Base-by-base conservation (phyloP, 257 asterid genomes). In the Primulina tabacum region DNA sequence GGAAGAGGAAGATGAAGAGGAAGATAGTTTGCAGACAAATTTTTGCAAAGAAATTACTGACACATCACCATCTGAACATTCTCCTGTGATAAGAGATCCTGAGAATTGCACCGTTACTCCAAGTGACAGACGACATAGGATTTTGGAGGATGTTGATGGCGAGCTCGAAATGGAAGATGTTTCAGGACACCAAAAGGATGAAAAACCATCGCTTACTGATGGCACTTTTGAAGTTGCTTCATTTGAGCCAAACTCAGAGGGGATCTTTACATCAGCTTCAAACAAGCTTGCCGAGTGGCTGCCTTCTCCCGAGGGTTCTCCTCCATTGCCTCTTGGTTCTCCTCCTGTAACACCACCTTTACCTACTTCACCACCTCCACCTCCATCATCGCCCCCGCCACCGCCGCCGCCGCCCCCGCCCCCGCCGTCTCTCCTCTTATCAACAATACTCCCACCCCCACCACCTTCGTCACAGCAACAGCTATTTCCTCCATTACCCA, bases 131-230 rank as follows among this genome's bases (percentile, higher is more conserved):
- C 92, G 87, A 62, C 96, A 86, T 80, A 80, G 82, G 82, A 84
- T 90, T 66, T 80, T 93, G 79, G 95, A 93, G 83, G 97, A 93
- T 75, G 99, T 93, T 11, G 97, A 93, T 60, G 97, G 95, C 74
- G 99, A 93, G 87, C 99, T 93, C 70, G 99, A 93, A 78, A 93
- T 93, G 99, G 99, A 93, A 83, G 99, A 93, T 79, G 97, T 87
- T 53, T 88, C 95, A 65, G 97, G 82, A 60, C 85, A 89, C 77
- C 89, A 71, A 57, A 88, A 86, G 82, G 94, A 88, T 77, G 92
- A 84, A 68, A 84, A 73, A 71, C 62, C 60, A 67, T 80, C 76
- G 63, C 71, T 64, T 63, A 60, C 62, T n/a, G 69, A 68, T 76
- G 82, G 37, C 75, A 62, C 65, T 57, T 68, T 63, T 70, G 75